Percentiles rank a stretch among this genome's conserved stretches.
Conservation (phyloP, 2,329 filamentous ascomycete species). For the Botryotinia globosa region DNA sequence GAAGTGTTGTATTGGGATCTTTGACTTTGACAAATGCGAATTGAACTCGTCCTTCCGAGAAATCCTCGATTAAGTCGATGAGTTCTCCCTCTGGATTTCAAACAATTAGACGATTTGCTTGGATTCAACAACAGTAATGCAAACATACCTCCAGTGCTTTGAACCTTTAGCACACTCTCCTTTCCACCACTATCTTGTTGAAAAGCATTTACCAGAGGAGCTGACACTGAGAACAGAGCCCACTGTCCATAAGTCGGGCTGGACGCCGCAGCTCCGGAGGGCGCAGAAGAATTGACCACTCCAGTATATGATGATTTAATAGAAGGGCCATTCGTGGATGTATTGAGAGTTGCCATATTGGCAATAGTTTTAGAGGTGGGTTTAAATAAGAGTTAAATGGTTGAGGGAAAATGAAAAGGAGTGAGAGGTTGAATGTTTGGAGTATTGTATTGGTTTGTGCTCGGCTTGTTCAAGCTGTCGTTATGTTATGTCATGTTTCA, state of each 20-base stretch:
- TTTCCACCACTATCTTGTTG: slow-evolving; percentile 77
- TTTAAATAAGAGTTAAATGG: neutral
- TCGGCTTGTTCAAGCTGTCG: slow-evolving; percentile 17
- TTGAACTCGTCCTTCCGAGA: slow-evolving; percentile 93
- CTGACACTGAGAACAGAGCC: slow-evolving; percentile 91
- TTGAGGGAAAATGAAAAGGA: neutral
- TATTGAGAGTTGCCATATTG: slow-evolving; percentile 74
- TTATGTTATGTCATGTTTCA: slow-evolving; percentile 11
- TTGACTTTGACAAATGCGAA: slow-evolving; percentile 97
- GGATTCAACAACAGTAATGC: neutral
- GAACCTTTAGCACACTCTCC: slow-evolving; percentile 93
- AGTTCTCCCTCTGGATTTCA: slow-evolving; percentile 75
- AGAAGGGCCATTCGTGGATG: slow-evolving; percentile 74
- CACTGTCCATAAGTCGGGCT: slow-evolving; percentile 88
- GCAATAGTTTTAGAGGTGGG: slow-evolving; percentile 4
- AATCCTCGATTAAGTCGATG: slow-evolving; percentile 85
- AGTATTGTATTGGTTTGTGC: slow-evolving; percentile 12
- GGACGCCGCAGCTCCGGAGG: slow-evolving; percentile 54
- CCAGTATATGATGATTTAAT: slow-evolving; percentile 81
- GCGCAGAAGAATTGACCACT: slow-evolving; percentile 59
- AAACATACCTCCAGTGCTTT: slow-evolving; percentile 73
- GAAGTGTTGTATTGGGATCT: slow-evolving; percentile 84
- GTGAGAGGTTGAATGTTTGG: neutral
- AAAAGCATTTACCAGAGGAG: slow-evolving; percentile 89
- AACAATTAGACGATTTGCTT: slow-evolving; percentile 9